Conservation (phyloP, 805 yeast genomes). For the Cyberlindnera mississippiensis region DNA sequence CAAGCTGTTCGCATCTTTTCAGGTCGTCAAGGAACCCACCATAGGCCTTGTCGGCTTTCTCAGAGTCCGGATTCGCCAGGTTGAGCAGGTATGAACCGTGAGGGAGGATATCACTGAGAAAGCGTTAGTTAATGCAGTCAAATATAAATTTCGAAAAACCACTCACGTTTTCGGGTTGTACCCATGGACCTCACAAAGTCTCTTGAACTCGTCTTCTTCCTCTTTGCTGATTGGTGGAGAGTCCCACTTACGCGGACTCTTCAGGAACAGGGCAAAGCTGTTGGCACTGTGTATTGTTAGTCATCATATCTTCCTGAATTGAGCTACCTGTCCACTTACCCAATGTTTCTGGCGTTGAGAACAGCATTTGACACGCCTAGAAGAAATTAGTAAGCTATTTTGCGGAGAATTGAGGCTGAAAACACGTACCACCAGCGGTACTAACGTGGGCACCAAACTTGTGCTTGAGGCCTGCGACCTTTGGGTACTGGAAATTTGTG, state of each 20-base stretch:
- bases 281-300: slow-evolving; percentile 45
- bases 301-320: neutral
- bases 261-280: slow-evolving; percentile 86
- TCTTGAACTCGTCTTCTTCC: slow-evolving; percentile 64
- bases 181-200: slow-evolving; percentile 55
- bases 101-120: slow-evolving; percentile 65
- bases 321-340: slow-evolving; percentile 30
- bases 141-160: neutral
- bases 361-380: slow-evolving; percentile 62
- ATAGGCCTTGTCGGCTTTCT: slow-evolving; percentile 71
- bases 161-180: slow-evolving; percentile 59
- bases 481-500: slow-evolving; percentile 32
- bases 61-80: slow-evolving; percentile 83
- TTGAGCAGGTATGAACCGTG: slow-evolving; percentile 95
- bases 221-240: slow-evolving; percentile 69
- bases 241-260: slow-evolving; percentile 88
- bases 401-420: neutral
- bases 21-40: slow-evolving; percentile 83
- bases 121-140: slow-evolving; percentile 5
- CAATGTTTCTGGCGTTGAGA: slow-evolving; percentile 48
- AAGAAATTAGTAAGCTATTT: neutral
- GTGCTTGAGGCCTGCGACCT: slow-evolving; percentile 41
- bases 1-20: slow-evolving; percentile 77
- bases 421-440: slow-evolving; percentile 60
- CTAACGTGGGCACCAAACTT: slow-evolving; percentile 91